Conservation (phyloP, 1,284 basidiomycete species). For the Mycena sp. region DNA sequence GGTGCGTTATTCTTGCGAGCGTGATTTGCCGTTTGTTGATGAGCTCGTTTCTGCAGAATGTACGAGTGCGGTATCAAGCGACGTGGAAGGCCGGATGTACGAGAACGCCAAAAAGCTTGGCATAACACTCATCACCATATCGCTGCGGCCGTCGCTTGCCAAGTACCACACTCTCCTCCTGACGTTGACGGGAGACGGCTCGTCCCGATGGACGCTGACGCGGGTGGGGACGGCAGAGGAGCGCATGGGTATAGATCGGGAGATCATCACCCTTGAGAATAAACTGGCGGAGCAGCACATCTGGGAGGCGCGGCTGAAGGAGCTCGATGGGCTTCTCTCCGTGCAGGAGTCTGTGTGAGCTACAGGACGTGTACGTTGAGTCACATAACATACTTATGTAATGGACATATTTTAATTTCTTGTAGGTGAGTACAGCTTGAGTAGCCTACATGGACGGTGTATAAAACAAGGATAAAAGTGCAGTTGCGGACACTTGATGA, state of each 20-base stretch:
- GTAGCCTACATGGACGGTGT: no score
- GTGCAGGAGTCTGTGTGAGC: constrained; percentile 36
- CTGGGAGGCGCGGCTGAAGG: constrained; percentile 71
- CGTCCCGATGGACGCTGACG: constrained; percentile 74
- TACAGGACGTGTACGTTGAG: no score
- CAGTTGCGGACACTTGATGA: no score
- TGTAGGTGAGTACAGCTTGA: no score
- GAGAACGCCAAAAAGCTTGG: constrained; percentile 92
- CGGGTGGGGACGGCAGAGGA: constrained; percentile 78
- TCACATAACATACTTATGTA: no score
- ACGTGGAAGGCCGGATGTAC: constrained; percentile 97
- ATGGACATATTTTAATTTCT: no score
- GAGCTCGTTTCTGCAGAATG: constrained; percentile 67
- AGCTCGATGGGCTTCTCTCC: constrained; percentile 61
- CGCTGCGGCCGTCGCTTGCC: constrained; percentile 79
- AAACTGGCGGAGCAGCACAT: constrained; percentile 72
- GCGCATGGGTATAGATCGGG: constrained; percentile 75
- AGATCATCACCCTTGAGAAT: constrained; percentile 74
- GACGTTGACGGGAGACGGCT: constrained; percentile 74
- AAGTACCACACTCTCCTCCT: constrained; percentile 88
- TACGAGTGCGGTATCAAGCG: constrained; percentile 95
- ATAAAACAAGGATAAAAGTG: no score
- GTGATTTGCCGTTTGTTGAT: not conserved
- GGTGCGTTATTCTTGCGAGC: constrained; percentile 53
- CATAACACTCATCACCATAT: constrained; percentile 94